Percentiles rank a stretch among this genome's conserved stretches.
Conservation (phyloP, 495 filamentous ascomycete genomes). For the Xylaria flabelliformis region DNA sequence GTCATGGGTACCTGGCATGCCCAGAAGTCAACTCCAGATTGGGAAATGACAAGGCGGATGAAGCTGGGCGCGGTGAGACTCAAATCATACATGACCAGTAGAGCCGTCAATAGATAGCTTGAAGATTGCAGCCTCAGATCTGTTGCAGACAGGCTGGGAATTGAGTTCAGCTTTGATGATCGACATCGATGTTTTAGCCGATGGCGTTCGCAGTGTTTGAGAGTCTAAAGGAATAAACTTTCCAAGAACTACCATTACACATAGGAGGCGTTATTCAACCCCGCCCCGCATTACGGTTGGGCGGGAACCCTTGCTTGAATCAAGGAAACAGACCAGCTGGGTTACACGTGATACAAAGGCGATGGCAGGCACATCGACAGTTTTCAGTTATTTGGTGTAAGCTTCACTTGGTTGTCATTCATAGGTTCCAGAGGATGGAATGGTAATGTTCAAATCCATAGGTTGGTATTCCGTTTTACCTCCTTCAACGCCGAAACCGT, state of each 20-base stretch:
- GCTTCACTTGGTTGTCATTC: conserved; percentile 39
- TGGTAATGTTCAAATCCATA: conserved; percentile 41
- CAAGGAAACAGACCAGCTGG: neutral
- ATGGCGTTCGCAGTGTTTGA: neutral
- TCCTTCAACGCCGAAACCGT: conserved; percentile 45
- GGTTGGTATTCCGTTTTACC: conserved; percentile 47
- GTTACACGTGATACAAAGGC: conserved; percentile 10
- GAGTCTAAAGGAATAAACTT: conserved; percentile 1
- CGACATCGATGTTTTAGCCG: neutral
- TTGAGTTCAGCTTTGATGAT: neutral
- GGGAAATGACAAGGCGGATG: conserved; percentile 1
- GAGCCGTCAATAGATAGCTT: neutral
- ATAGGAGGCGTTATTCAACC: neutral
- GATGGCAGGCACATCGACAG: neutral
- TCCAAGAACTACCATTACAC: neutral
- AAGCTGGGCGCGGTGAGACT: neutral
- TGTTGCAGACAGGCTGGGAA: neutral
- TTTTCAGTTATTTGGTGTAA: neutral
- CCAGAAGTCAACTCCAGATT: conserved; percentile 5
- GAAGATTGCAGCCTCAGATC: neutral
- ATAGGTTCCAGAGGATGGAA: conserved; percentile 35
- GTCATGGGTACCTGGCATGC: neutral
- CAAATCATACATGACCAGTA: conserved; percentile 5
- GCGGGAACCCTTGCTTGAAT: neutral
- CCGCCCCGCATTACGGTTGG: neutral